phyloP scores from a whole-genome alignment of 2,329 filamentous ascomycete genomes.

The Fusarium citri region DNA sequence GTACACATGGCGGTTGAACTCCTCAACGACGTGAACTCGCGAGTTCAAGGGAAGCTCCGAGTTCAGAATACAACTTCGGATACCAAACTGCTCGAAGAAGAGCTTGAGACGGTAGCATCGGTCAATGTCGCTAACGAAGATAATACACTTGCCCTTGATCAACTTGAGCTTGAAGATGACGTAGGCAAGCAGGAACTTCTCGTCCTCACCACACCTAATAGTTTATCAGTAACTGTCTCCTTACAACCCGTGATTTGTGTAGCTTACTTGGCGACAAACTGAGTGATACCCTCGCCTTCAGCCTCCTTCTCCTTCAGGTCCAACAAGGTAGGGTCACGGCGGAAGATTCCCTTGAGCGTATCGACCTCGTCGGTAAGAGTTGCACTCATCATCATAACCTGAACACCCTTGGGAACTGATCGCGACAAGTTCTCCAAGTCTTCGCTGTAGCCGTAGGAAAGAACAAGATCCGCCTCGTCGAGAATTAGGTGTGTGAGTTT shows the following conservation, averaged over 20 bases:
- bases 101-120: constrained; percentile 91
- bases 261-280: constrained; percentile 83
- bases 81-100: constrained; percentile 96
- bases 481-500: constrained; percentile 83
- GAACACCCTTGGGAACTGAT: constrained; percentile 83
- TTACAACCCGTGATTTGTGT: background rate
- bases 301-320: constrained; percentile 86
- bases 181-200: constrained; percentile 93
- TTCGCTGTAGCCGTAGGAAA: constrained; percentile 94
- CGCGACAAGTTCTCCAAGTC: constrained; percentile 85
- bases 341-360: constrained; percentile 85
- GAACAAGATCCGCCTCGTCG: constrained; percentile 92
- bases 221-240: constrained; percentile 21
- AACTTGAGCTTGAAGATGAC: constrained; percentile 95
- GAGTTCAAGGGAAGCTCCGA: constrained; percentile 94
- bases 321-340: constrained; percentile 80
- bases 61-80: constrained; percentile 92
- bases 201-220: constrained; percentile 86
- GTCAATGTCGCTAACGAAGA: constrained; percentile 85
- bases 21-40: constrained; percentile 91
- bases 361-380: constrained; percentile 91
- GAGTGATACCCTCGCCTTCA: constrained; percentile 80
- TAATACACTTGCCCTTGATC: constrained; percentile 87
- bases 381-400: constrained; percentile 93
- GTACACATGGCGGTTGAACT: constrained; percentile 97